Conservation (phyloP, 2,329 filamentous ascomycete species). For the Fusarium marasasianum region DNA sequence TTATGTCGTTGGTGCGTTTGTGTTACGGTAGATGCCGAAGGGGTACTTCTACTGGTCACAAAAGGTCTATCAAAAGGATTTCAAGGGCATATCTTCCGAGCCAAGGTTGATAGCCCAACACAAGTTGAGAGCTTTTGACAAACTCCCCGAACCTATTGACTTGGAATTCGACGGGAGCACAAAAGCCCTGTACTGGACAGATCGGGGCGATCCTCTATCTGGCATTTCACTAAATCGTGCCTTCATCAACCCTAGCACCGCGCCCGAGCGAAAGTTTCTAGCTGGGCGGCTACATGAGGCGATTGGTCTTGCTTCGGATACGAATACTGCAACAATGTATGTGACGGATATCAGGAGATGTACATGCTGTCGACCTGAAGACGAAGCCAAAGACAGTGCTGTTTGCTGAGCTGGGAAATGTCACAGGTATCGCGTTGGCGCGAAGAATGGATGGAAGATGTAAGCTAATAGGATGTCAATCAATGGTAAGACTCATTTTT, state of each 20-base stretch:
- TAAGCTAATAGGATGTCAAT: not conserved
- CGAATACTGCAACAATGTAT: not conserved
- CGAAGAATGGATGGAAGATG: not conserved
- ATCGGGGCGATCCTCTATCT: not conserved
- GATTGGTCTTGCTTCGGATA: not conserved
- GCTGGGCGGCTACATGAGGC: not conserved
- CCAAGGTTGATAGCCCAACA: not conserved
- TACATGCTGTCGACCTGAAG: not conserved
- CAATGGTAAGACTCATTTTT: too few relatives aligned
- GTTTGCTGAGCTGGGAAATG: not conserved
- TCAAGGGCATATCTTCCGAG: not conserved
- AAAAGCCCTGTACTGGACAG: not conserved
- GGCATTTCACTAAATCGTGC: not conserved
- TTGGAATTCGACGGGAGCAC: not conserved
- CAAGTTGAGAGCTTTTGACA: not conserved
- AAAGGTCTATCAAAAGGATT: not conserved
- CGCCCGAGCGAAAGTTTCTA: not conserved
- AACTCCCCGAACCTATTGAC: not conserved
- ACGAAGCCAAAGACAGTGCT: not conserved
- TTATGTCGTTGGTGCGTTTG: not conserved
- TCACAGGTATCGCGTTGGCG: constrained; percentile 4
- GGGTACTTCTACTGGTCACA: not conserved
- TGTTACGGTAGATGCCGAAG: not conserved
- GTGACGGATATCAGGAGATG: not conserved
- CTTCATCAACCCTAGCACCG: not conserved